A percentile compares a stretch with the other conserved stretches of the same genome.
Conservation (phyloP, 2,329 filamentous ascomycete species). For the Parascedosporium putredinis region DNA sequence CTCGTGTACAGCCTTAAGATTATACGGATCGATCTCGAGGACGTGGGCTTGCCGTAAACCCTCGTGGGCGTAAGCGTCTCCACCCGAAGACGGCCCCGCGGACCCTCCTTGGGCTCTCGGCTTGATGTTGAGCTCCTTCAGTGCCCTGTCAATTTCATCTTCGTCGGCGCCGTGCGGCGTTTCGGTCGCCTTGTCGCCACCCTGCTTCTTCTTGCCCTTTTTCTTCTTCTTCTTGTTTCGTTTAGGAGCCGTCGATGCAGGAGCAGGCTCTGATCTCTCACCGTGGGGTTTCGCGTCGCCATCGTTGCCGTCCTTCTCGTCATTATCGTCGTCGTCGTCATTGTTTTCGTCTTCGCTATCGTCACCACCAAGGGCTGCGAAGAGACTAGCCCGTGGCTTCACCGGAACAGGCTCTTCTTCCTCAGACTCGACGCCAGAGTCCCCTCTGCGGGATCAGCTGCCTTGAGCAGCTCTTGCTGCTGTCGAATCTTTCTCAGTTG, state of each 20-base stretch:
- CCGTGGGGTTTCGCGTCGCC: conserved; percentile 13
- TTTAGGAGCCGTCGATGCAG: conserved; percentile 13
- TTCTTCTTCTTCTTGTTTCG: conserved; percentile 32
- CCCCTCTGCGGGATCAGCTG: conserved; percentile 14
- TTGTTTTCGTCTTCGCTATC: conserved; percentile 30
- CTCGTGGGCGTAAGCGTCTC: conserved; percentile 13
- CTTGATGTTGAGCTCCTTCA: conserved; percentile 35
- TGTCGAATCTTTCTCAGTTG: conserved; percentile 42
- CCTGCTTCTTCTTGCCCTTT: conserved; percentile 28
- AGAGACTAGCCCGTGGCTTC: conserved; percentile 34
- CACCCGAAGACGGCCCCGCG: neutral
- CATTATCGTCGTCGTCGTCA: conserved; percentile 23
- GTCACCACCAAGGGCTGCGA: conserved; percentile 39
- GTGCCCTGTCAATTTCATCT: conserved; percentile 47
- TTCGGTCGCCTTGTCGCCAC: conserved; percentile 16
- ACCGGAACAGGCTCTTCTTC: conserved; percentile 20
- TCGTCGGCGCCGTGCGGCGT: conserved; percentile 21
- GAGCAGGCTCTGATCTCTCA: conserved; percentile 14
- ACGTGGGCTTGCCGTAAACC: conserved; percentile 3
- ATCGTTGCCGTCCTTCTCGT: conserved; percentile 16
- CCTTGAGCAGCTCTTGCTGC: conserved; percentile 32
- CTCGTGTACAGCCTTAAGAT: conserved; percentile 80
- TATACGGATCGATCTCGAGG: conserved; percentile 47
- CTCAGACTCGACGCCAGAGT: conserved; percentile 20
- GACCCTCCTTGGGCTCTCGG: neutral